A percentile compares a stretch with the other conserved stretches of the same genome.
Conservation (phyloP, 2,329 filamentous ascomycete species). For the Ceratocystis harringtonii region DNA sequence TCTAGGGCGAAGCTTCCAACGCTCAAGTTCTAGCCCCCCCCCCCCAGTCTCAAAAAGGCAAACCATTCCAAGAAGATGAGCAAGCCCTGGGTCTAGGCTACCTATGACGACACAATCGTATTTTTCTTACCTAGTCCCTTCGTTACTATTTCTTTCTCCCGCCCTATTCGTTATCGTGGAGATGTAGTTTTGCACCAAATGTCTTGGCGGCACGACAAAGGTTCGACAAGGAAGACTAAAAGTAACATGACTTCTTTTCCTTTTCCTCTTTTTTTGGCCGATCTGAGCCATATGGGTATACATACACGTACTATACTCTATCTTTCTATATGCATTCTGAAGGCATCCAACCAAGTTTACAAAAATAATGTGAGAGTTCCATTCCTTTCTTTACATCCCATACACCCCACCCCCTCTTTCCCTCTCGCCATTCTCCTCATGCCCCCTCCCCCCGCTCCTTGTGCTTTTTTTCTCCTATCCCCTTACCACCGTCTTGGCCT, state of each 20-base stretch:
- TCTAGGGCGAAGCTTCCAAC: too few relatives aligned
- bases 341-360: background rate
- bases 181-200: background rate
- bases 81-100: background rate
- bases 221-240: background rate
- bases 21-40: background rate
- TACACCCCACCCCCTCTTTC: background rate
- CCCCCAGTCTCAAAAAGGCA: background rate
- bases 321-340: background rate
- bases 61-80: background rate
- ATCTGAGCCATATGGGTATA: background rate
- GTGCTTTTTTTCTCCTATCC: background rate
- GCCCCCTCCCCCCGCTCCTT: background rate
- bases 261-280: background rate
- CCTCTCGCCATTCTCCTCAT: background rate
- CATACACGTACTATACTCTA: background rate
- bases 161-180: background rate
- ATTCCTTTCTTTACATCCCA: background rate
- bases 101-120: background rate
- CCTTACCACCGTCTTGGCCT: background rate
- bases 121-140: background rate
- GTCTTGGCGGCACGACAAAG: conserved; percentile 2
- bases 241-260: background rate
- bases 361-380: background rate
- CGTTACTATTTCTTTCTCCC: background rate